phyloP scores from a whole-genome alignment of 495 filamentous ascomycete species.

The Penicillium argentinense region DNA sequence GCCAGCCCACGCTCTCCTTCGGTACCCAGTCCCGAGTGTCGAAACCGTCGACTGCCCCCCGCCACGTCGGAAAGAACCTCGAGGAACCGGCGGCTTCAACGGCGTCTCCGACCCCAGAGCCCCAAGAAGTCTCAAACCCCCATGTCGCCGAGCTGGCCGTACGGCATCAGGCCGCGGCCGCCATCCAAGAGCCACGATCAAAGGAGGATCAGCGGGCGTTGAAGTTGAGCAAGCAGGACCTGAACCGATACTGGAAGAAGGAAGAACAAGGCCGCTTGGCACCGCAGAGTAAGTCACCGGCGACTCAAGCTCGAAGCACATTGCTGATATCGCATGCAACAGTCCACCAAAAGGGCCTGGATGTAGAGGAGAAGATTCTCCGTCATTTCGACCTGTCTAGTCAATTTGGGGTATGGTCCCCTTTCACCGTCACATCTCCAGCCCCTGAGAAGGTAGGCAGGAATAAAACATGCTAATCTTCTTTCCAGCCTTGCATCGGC shows the following conservation, averaged over 20 bases:
- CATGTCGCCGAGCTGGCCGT: slow-evolving; percentile 52
- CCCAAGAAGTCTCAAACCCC: slow-evolving; percentile 32
- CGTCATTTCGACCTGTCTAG: slow-evolving; percentile 84
- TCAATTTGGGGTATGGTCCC: slow-evolving; percentile 81
- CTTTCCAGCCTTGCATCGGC: slow-evolving; percentile 78
- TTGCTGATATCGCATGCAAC: slow-evolving; percentile 13
- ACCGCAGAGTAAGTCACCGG: slow-evolving; percentile 40
- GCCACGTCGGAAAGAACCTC: slow-evolving; percentile 50
- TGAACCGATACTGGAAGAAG: slow-evolving; percentile 69
- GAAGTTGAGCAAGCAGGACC: slow-evolving; percentile 59
- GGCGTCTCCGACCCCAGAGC: slow-evolving; percentile 26
- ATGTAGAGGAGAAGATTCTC: slow-evolving; percentile 77
- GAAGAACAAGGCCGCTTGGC: slow-evolving; percentile 62
- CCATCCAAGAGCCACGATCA: slow-evolving; percentile 42
- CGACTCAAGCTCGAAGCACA: neutral
- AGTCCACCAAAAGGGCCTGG: slow-evolving; percentile 74
- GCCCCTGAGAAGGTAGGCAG: too few relatives aligned
- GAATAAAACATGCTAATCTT: slow-evolving; percentile 14
- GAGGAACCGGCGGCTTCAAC: slow-evolving; percentile 37
- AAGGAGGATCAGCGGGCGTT: slow-evolving; percentile 56
- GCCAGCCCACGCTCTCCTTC: slow-evolving; percentile 77
- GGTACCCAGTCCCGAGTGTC: slow-evolving; percentile 66
- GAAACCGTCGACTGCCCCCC: slow-evolving; percentile 57
- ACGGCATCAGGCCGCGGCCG: slow-evolving; percentile 39
- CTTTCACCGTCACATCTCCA: too few relatives aligned